Evolutionary conservation across 768 basidiomycete species (phyloP), one percentile per base, ranked within the genome.

Genomic region (Amylocystis lapponica): DNA sequence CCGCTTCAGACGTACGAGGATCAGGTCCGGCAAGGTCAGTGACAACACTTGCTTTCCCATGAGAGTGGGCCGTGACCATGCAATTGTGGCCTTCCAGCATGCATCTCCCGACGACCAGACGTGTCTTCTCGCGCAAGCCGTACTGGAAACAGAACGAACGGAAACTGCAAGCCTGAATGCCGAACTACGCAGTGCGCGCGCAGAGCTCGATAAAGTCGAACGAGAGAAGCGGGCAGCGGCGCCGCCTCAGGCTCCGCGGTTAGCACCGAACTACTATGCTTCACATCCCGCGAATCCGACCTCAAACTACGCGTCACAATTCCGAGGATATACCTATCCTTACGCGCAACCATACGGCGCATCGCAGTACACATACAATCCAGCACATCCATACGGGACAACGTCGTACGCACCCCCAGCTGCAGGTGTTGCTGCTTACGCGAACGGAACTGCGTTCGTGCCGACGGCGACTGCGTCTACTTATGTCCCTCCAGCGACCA

Each of bases 151-250:
- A 0, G 86, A 89, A 48, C 77, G 85, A 17, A 62, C 72, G 10
- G 83, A 84, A 49, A 78, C 75, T 10, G 66, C 78, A 1, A 56
- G 66, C 41, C 57, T 85, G 19, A 78, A 66, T 42, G 70, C 70
- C 19, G 81, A 87, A 50, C 63, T 87, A 39, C 78, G 82, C 43
- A 68, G 68, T 27, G 77, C 78, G 19, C 74, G 82, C 25, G 65
- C 73, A 31, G 83, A 87, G 48, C 64, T 80, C 40, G 87, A 89
- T 53, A 74, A 73, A 42, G 57, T 81, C 41, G 81, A 86, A 51
- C 73, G 80, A 47, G 81, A 84, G 63, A 84, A 82, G 59, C 82
- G 82, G 23, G 66, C 70, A 13, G 64, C 57, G 23, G 41, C 60
- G 1, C 43, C 58, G 8, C 48, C 50, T 14, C 47, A 53, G 11